Base-by-base conservation (phyloP, 1,284 basidiomycete genomes). In the Marasmius tenuissimus region DNA sequence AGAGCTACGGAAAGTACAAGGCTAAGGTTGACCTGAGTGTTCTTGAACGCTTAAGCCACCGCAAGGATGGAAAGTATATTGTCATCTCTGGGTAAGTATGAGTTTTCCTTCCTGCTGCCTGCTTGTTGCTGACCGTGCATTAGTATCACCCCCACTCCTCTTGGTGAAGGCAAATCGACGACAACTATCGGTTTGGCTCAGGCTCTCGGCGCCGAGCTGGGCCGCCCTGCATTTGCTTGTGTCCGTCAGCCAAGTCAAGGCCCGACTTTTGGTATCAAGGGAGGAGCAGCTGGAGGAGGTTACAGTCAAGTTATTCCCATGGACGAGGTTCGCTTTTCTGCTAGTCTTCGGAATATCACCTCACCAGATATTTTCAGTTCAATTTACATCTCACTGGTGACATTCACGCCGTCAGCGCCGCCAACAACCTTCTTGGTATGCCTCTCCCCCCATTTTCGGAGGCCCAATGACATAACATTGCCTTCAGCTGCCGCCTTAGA, bases 301-400 rank as follows among this genome's bases (percentile, higher is more conserved):
- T 99, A 99, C 82, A 96, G 94, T 73, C 97, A 99, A 75, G 94
- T 99, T 70, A 98, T 98, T 77, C 96, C 96, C 58, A 98, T 98
- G 96, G 96, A 98, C 72, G 96, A 98, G 81, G 94, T 94, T 74
- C 64, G 77, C 27, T 58, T 14, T 20, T 61, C 5, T 10, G 40
- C 27, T 60, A 48, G 18, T 16, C 12, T 14, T 40, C 40, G 7
- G 37, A 12, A 12, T 14, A 20, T 50, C 9, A 20, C 27, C 49
- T 67, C 59, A 70, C 64, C 20, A 56, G 53, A 34, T 11, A 33
- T n/a, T 16, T 59, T n/a, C 63, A 92, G 89, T 97, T 97, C 76
- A 97, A 97, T 75, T 77, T 97, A 61, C 97, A 99, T 75, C 79
- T 99, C 73, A 99, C 97, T 45, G 97, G 97, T 68, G 97, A 99